A percentile compares a stretch with the other conserved stretches of the same genome.
Evolutionary conservation across 345 rosid species (phyloP).

Genomic region (Bruguiera parviflora): DNA sequence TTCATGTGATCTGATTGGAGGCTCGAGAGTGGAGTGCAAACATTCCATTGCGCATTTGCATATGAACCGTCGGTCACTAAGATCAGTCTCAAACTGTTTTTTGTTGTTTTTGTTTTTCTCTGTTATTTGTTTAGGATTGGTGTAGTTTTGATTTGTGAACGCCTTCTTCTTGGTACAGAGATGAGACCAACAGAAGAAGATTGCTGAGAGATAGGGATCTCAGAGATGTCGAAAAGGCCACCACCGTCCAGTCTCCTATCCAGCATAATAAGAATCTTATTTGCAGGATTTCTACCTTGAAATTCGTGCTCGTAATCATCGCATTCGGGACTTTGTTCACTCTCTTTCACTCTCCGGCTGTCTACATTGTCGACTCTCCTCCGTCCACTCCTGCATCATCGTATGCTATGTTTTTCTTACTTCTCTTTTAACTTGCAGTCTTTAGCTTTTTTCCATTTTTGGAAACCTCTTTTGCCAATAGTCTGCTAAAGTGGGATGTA

Average conservation of each 20-base stretch:
- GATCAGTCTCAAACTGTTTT: neutral
- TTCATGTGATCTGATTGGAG: neutral
- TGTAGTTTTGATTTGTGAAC: neutral
- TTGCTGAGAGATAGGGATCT: slow-evolving; percentile 42
- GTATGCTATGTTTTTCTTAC: slow-evolving; percentile 27
- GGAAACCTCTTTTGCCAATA: neutral
- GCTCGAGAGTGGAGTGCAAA: neutral
- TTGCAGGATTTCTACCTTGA: slow-evolving; percentile 48
- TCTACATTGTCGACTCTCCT: slow-evolving; percentile 52
- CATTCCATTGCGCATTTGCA: neutral
- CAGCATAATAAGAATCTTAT: slow-evolving; percentile 50
- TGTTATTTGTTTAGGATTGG: neutral
- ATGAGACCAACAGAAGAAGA: slow-evolving; percentile 50
- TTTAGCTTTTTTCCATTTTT: neutral
- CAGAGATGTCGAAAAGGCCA: slow-evolving; percentile 61
- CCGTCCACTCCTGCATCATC: slow-evolving; percentile 35
- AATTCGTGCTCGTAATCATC: slow-evolving; percentile 50
- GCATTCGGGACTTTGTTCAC: slow-evolving; percentile 55
- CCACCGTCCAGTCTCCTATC: slow-evolving; percentile 38
- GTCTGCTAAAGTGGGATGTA: neutral
- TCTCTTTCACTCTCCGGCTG: slow-evolving; percentile 56
- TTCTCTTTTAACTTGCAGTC: neutral
- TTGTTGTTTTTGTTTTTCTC: neutral
- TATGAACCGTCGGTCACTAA: too few relatives aligned
- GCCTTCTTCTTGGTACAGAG: slow-evolving; percentile 33